Evolutionary conservation across 768 basidiomycete genomes (phyloP).

Genomic region (Leccinum incarnatum): DNA sequence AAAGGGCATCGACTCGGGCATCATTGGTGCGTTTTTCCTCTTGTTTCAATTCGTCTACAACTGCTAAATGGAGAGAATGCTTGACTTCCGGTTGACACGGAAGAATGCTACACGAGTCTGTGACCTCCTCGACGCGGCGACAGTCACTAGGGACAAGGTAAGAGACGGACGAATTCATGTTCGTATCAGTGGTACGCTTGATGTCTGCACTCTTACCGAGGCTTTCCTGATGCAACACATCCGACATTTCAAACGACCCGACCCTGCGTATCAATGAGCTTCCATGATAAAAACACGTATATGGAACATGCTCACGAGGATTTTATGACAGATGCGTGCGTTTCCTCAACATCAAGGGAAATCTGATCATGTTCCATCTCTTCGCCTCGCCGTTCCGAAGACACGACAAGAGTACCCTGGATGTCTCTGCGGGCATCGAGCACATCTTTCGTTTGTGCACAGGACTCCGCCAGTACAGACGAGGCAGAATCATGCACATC

Average conservation of each 20-base stretch:
- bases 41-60: not conserved
- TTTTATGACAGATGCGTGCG: not conserved
- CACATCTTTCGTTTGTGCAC: not conserved
- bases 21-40: not conserved
- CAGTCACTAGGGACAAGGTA: not conserved
- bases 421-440: not conserved
- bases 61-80: not conserved
- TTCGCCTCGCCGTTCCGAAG: not conserved
- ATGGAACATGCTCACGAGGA: not conserved
- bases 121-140: not conserved
- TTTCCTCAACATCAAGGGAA: not conserved
- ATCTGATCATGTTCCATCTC: not conserved
- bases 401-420: not conserved
- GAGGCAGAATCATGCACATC: not conserved
- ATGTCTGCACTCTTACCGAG: not conserved
- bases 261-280: conserved; percentile 5
- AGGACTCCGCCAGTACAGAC: not conserved
- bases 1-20: not conserved
- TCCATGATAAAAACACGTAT: not conserved
- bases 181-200: not conserved
- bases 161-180: not conserved
- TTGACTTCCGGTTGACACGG: not conserved
- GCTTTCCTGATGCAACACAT: not conserved
- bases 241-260: not conserved
- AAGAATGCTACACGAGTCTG: not conserved